phyloP scores from a whole-genome alignment of 208 protist genomes.

The Trypanosoma platydactyli region DNA sequence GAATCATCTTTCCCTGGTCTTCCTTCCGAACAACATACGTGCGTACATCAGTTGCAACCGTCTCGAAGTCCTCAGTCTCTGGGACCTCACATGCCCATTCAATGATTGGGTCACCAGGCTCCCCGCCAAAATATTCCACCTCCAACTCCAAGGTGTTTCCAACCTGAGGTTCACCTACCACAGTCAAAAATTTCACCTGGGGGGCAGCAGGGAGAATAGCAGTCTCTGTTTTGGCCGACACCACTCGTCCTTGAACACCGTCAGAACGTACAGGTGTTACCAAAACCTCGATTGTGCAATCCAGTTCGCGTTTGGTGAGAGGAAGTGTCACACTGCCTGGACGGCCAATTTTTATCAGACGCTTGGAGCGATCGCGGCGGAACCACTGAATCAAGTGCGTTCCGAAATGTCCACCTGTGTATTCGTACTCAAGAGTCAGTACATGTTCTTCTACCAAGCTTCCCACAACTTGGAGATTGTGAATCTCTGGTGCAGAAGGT shows the following conservation, averaged over 20 bases:
- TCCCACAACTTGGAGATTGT: conserved; percentile 68
- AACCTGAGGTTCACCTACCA: conserved; percentile 60
- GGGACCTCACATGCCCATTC: conserved; percentile 74
- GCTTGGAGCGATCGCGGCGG: conserved; percentile 50
- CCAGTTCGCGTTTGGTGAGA: conserved; percentile 76
- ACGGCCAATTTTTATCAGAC: conserved; percentile 59
- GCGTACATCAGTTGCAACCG: conserved; percentile 47
- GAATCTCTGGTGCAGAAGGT: conserved; percentile 53
- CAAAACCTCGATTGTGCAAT: conserved; percentile 81
- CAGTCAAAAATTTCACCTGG: conserved; percentile 62
- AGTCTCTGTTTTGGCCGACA: conserved; percentile 45
- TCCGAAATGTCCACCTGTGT: conserved; percentile 81
- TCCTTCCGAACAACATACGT: conserved; percentile 58
- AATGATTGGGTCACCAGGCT: conserved; percentile 65
- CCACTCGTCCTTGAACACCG: conserved; percentile 63
- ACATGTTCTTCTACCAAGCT: conserved; percentile 67
- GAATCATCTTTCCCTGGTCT: conserved; percentile 78
- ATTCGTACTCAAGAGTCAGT: conserved; percentile 79
- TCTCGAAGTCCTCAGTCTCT: conserved; percentile 51
- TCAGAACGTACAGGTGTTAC: conserved; percentile 86
- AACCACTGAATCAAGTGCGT: conserved; percentile 89
- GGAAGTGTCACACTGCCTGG: conserved; percentile 69
- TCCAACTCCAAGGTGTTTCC: conserved; percentile 63
- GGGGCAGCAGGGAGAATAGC: conserved; percentile 56
- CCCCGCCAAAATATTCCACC: conserved; percentile 76